phyloP scores from a whole-genome alignment of 345 rosid genomes.

The Corymbia maculata region DNA sequence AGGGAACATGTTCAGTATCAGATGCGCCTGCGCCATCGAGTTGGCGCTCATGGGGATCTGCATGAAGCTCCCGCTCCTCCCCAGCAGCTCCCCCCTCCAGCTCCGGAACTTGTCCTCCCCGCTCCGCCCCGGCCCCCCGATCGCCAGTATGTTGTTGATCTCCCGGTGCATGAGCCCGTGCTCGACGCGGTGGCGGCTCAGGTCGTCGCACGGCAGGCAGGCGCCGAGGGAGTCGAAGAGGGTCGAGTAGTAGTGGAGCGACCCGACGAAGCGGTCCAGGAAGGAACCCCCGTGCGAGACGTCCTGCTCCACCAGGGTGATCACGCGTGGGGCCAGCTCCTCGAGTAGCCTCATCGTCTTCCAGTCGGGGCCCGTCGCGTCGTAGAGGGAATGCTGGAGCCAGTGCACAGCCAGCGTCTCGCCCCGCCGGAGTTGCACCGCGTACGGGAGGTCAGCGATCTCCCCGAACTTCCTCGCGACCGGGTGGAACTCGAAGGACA shows the following conservation, averaged over 20 bases:
- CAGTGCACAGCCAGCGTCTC: constrained; percentile 60
- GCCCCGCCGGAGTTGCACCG: constrained; percentile 18
- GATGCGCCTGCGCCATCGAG: constrained; percentile 69
- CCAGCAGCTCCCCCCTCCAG: constrained; percentile 41
- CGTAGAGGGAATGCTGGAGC: constrained; percentile 58
- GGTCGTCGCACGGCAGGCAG: constrained; percentile 23
- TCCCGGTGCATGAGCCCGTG: constrained; percentile 40
- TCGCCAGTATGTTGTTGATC: constrained; percentile 54
- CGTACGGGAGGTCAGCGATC: constrained; percentile 9
- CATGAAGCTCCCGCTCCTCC: constrained; percentile 10
- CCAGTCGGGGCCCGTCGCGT: constrained; percentile 53
- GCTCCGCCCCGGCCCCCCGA: constrained; percentile 59
- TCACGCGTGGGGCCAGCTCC: constrained; percentile 28
- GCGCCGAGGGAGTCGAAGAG: constrained; percentile 58
- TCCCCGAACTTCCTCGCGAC: constrained; percentile 49
- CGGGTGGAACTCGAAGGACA: constrained; percentile 61
- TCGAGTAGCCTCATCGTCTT: constrained; percentile 38
- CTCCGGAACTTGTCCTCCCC: constrained; percentile 54
- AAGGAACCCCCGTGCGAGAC: constrained; percentile 40
- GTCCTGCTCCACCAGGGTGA: constrained; percentile 62
- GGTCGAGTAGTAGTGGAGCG: constrained; percentile 55
- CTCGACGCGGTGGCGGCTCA: constrained; percentile 32
- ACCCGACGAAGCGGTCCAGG: constrained; percentile 57
- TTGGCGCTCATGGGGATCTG: constrained; percentile 52
- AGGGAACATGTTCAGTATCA: constrained; percentile 55